Percentiles rank a stretch among this genome's conserved stretches.
These are phyloP conservation scores for Glycine tomentella DNA, from an alignment of 306 rosid species.

Conservation along the genomic window DNA sequence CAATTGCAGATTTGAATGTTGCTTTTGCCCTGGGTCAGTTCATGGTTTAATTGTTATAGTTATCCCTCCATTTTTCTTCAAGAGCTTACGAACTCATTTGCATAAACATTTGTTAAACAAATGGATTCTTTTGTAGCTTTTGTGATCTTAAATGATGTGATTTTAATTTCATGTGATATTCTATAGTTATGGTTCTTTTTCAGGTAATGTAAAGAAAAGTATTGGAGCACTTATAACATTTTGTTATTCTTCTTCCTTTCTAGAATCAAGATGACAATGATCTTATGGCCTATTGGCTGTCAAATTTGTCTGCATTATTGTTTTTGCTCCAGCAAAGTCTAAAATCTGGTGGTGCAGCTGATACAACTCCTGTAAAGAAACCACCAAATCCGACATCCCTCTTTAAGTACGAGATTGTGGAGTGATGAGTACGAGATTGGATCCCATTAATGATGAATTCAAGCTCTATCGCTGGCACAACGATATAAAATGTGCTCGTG, in stretches of 20 bases:
- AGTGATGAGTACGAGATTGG: too few relatives aligned
- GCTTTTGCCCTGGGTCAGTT: conserved; percentile 27
- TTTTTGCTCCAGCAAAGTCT: conserved; percentile 92
- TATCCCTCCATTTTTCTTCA: conserved; percentile 13
- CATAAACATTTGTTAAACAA: conserved; percentile 14
- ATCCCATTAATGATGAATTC: too few relatives aligned
- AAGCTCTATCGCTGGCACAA: too few relatives aligned
- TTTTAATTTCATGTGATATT: conserved; percentile 31
- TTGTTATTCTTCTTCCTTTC: conserved; percentile 41
- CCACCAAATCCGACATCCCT: conserved; percentile 89
- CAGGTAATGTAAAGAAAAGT: conserved; percentile 16
- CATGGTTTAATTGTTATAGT: conserved; percentile 33
- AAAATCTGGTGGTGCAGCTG: conserved; percentile 67
- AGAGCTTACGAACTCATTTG: conserved; percentile 7
- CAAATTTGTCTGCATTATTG: conserved; percentile 89
- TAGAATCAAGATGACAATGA: conserved; percentile 97
- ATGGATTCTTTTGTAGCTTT: conserved; percentile 24
- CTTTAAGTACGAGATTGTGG: too few relatives aligned
- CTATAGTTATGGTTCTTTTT: conserved; percentile 14
- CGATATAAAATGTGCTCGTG: too few relatives aligned
- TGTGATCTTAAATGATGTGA: conserved; percentile 39
- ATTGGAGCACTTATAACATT: conserved; percentile 1
- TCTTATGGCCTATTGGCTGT: conserved; percentile 97
- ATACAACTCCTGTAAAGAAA: conserved; percentile 72
- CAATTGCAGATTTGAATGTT: conserved; percentile 22